Percentiles rank a stretch among this genome's conserved stretches.
These are phyloP conservation scores for Gilbertella persicaria DNA, from an alignment of 371 early-diverging fungal species.

Conservation along the genomic window DNA sequence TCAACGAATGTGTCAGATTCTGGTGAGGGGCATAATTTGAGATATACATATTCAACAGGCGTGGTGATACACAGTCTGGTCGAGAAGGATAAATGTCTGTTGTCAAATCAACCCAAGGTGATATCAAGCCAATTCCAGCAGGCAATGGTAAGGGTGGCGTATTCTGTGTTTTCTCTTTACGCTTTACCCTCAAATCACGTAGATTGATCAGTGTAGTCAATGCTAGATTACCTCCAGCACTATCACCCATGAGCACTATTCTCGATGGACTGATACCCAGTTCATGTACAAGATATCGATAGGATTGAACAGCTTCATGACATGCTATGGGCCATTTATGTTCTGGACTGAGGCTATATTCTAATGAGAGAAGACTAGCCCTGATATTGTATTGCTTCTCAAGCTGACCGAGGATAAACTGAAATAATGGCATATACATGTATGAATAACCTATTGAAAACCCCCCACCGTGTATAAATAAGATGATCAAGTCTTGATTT, in stretches of 20 bases:
- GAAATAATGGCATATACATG: slow-evolving; percentile 28
- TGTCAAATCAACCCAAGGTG: slow-evolving; percentile 23
- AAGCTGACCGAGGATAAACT: slow-evolving; percentile 15
- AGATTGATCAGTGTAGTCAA: slow-evolving; percentile 18
- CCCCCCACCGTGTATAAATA: slow-evolving; percentile 35
- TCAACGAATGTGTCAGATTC: neutral
- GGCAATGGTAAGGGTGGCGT: slow-evolving; percentile 21
- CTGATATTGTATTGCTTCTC: slow-evolving; percentile 11
- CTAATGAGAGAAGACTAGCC: slow-evolving; percentile 27
- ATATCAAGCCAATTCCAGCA: slow-evolving; percentile 21
- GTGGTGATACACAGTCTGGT: neutral
- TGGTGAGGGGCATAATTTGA: neutral
- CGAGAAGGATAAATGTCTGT: neutral
- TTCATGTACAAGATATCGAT: slow-evolving; percentile 23
- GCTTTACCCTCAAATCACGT: neutral
- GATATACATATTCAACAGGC: neutral
- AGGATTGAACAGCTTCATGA: slow-evolving; percentile 24
- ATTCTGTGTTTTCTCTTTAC: slow-evolving; percentile 2
- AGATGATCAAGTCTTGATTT: slow-evolving; percentile 22
- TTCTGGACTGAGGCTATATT: slow-evolving; percentile 26
- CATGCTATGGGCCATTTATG: slow-evolving; percentile 29
- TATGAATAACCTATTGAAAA: slow-evolving; percentile 24
- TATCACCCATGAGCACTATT: slow-evolving; percentile 28
- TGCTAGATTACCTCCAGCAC: slow-evolving; percentile 30
- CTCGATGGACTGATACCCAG: slow-evolving; percentile 16